These are phyloP conservation scores for Collariella sp. DNA, from an alignment of 495 filamentous ascomycete genomes.

Conservation along the genomic window DNA sequence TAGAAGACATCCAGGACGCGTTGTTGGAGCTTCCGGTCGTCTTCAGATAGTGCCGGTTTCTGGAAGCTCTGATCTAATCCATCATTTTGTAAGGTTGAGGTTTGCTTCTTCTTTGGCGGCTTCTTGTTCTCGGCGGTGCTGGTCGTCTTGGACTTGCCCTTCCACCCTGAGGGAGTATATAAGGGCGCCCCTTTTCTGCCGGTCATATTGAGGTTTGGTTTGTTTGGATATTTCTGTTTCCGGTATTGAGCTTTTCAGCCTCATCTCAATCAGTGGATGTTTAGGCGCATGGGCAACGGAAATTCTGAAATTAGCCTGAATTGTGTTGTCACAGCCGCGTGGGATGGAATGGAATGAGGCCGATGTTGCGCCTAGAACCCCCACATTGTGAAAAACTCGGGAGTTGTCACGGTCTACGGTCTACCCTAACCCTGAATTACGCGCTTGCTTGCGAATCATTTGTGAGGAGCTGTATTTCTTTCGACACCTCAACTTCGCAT, in stretches of 20 bases:
- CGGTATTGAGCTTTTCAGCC: neutral
- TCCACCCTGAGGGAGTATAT: neutral
- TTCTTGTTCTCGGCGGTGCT: neutral
- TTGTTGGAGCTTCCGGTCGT: constrained; percentile 49
- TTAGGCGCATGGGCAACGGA: neutral
- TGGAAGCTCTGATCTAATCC: neutral
- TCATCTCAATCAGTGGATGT: neutral
- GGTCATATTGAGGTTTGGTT: neutral
- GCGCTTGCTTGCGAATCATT: neutral
- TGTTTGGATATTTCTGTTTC: constrained; percentile 10
- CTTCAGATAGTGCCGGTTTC: neutral
- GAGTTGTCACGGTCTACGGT: neutral
- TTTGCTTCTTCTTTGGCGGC: neutral
- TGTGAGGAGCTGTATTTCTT: neutral
- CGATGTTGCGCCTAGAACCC: neutral
- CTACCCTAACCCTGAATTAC: neutral
- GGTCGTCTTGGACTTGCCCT: neutral
- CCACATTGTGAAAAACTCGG: neutral
- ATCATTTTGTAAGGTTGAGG: neutral
- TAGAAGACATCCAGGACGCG: constrained; percentile 69
- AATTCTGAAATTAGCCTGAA: constrained; percentile 1
- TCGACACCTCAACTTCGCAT: neutral
- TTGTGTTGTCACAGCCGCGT: neutral
- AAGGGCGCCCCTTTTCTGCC: constrained; percentile 2
- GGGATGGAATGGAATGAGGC: neutral